Percentiles rank a stretch among this genome's conserved stretches.
These are phyloP conservation scores for Bondarzewia mesenterica DNA, from an alignment of 1,284 basidiomycete genomes.

Conservation along the genomic window DNA sequence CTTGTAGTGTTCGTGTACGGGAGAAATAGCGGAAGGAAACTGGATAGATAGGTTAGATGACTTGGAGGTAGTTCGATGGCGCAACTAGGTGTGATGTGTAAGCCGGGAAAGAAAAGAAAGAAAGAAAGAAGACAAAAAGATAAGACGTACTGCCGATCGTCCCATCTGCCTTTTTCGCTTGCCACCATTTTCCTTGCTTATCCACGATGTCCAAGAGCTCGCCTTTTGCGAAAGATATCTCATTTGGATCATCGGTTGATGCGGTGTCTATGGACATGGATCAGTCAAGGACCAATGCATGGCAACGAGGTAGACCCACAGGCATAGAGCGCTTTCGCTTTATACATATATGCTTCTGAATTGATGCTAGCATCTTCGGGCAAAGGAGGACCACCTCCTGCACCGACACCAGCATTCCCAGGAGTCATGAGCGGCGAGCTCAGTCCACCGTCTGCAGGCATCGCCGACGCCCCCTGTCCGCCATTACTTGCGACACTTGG, in stretches of 20 bases:
- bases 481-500: conserved; percentile 9
- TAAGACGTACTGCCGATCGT: conserved; percentile 60
- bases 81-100: conserved; percentile 42
- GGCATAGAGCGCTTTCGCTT: conserved; percentile 82
- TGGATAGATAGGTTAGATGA: conserved; percentile 35
- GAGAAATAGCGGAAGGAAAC: neutral
- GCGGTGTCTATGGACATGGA: conserved; percentile 59
- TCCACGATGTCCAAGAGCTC: conserved; percentile 93
- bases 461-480: neutral
- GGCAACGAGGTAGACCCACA: conserved; percentile 44
- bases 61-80: conserved; percentile 75
- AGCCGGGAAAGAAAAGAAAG: conserved; percentile 12
- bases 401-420: conserved; percentile 45
- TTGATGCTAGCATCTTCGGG: conserved; percentile 14
- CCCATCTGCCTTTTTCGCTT: conserved; percentile 82
- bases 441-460: conserved; percentile 29
- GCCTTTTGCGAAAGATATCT: conserved; percentile 91
- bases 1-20: neutral
- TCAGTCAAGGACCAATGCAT: neutral
- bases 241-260: conserved; percentile 90
- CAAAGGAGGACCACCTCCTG: conserved; percentile 31
- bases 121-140: neutral
- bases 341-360: conserved; percentile 42
- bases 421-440: conserved; percentile 57
- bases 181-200: conserved; percentile 95